Base-by-base conservation (phyloP, 164 flowering plant species). In the Annona squamosa region DNA sequence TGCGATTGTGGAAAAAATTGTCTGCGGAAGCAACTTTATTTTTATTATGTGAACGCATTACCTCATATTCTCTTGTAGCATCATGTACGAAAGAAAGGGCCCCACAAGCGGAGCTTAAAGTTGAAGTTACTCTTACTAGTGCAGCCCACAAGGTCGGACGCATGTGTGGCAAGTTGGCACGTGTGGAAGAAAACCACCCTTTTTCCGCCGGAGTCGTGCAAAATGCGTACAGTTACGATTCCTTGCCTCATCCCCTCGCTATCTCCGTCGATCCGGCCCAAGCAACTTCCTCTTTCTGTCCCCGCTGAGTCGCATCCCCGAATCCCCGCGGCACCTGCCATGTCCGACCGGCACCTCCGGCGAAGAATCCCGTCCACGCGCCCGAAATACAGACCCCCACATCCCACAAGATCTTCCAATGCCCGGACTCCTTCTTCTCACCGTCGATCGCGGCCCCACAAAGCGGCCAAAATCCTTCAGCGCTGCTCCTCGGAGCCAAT, bases 401-500 rank as follows among this genome's bases (percentile, higher is more conserved):
- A 74, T 13, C 78, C 81, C 1, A 47, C 81, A 4, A 67, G 77
- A 37, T 77, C 84, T 12, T 72, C 77, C 52, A 78, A 71, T 48
- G 73, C 76, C 56, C 57, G 81, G 47, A 56, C 46, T 10, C 73
- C 75, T 5, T 57, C 76, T 0, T 78, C 72, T 3, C 79, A 77
- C 4, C 75, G 78, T 44, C 67, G 9, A 41, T 41, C 37, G 37
- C 19, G 26, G 67, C 80, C 69, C 18, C 43, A 81, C 0, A 84
- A 78, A 65, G 77, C 81, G 43, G 56, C 69, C 68, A 13, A 68
- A 65, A 73, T 72, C 4, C 74, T 86, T n/a, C 74, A 78, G 41
- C 79, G 88, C 43, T 78, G 82, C 75, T 71, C 73, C 0, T 89
- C 91, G 2, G 90, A 86, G 75, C 90, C 91, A n/a, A 69, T 67